Percentiles rank a stretch among this genome's conserved stretches.
Evolutionary conservation across 768 basidiomycete species (phyloP).

Genomic region (Pleurotus pulmonarius): DNA sequence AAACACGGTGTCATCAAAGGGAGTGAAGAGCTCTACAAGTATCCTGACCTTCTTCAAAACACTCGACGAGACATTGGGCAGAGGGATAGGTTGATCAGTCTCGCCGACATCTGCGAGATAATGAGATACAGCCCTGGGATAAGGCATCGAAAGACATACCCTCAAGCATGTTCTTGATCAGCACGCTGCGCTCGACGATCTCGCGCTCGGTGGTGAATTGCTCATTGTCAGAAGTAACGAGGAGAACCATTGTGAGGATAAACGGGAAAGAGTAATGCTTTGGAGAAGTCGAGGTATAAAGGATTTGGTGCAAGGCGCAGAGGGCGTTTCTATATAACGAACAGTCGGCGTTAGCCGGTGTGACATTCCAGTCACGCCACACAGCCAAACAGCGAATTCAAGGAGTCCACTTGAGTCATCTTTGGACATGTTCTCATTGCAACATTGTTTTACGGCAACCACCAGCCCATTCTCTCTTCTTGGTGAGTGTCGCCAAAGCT

Average conservation of each 20-base stretch:
- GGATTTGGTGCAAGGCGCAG: constrained; percentile 12
- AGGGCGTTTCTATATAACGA: constrained; percentile 25
- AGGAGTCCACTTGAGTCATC: no score
- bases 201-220: constrained; percentile 91
- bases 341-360: constrained; percentile 38
- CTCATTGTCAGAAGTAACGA: constrained; percentile 95
- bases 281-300: constrained; percentile 14
- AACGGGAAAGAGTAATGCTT: constrained; percentile 10
- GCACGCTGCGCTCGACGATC: constrained; percentile 90
- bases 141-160: constrained; percentile 43
- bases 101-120: constrained; percentile 79
- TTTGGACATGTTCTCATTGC: constrained; percentile 33
- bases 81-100: constrained; percentile 88
- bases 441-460: constrained; percentile 33
- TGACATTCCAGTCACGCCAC: constrained; percentile 8
- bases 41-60: constrained; percentile 84
- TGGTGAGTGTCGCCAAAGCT: constrained; percentile 21
- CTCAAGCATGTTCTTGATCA: constrained; percentile 99
- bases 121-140: constrained; percentile 8
- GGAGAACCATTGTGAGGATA: constrained; percentile 63
- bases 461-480: constrained; percentile 50
- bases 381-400: background rate
- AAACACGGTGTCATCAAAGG: background rate
- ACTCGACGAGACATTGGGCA: constrained; percentile 90
- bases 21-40: background rate